A percentile compares a stretch with the other conserved stretches of the same genome.
Evolutionary conservation across 768 basidiomycete genomes (phyloP).

Genomic region (Termitomyces bulborhizus): DNA sequence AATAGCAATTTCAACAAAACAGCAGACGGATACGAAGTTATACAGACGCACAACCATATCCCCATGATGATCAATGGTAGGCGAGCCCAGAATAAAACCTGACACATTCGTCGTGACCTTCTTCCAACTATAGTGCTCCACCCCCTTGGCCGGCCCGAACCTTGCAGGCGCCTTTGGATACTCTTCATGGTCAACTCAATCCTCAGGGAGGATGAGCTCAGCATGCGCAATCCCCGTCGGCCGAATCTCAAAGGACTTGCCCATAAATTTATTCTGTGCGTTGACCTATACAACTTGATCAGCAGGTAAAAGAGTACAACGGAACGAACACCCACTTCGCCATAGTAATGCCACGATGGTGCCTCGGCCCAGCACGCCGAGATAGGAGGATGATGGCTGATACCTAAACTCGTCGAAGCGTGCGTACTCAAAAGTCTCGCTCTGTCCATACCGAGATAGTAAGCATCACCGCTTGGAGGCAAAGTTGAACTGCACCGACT

Average conservation of each 20-base stretch:
- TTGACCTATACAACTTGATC: slow-evolving; percentile 55
- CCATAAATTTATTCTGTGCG: slow-evolving; percentile 95
- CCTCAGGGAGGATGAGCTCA: slow-evolving; percentile 70
- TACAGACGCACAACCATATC: slow-evolving; percentile 46
- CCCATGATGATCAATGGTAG: slow-evolving; percentile 89
- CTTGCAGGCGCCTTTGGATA: slow-evolving; percentile 55
- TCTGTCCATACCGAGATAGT: slow-evolving; percentile 29
- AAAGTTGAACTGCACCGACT: slow-evolving; percentile 33
- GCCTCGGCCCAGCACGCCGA: slow-evolving; percentile 95
- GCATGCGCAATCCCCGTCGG: slow-evolving; percentile 94
- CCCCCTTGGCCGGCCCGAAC: slow-evolving; percentile 43
- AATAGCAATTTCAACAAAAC: no score
- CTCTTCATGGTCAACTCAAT: slow-evolving; percentile 38
- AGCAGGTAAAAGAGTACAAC: not conserved
- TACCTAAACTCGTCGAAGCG: slow-evolving; percentile 86
- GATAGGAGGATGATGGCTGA: slow-evolving; percentile 94
- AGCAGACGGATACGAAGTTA: no score
- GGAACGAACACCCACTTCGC: slow-evolving; percentile 52
- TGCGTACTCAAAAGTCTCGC: slow-evolving; percentile 95
- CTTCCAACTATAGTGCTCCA: slow-evolving; percentile 95
- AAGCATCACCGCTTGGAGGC: not conserved
- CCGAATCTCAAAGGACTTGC: slow-evolving; percentile 94
- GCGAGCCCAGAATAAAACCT: slow-evolving; percentile 87
- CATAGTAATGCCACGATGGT: slow-evolving; percentile 85
- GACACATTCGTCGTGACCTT: slow-evolving; percentile 90